Evolutionary conservation across 139 green algal species (phyloP), one percentile per base, ranked within the genome.

Genomic region (Chlamydomonas sp.): DNA sequence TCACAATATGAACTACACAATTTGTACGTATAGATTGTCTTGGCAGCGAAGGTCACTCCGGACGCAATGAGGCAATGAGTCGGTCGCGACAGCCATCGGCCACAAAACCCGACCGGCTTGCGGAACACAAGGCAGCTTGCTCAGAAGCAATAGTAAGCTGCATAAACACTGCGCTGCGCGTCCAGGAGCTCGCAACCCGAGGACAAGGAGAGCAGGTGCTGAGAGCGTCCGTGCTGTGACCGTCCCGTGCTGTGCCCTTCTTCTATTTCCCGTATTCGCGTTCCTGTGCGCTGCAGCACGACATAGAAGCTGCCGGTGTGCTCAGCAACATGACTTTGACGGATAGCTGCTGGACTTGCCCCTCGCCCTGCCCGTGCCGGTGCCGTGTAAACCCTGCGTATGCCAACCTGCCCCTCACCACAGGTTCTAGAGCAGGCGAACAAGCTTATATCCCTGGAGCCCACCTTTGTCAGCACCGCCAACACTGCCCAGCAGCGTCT

Each of bases 151-250:
- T 86, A 68, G 6, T 58, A 1, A 79, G 81, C 69, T 79, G 69
- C 17, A 49, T 86, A 8, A 71, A 14, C 2, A 79, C 81, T 49
- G 69, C 81, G 17, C 60, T 86, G 0, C 69, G 79, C n/a, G 64
- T 86, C 7, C 81, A 69, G 14, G 81, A 86, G 12, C 81, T 86
- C 6, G 17, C 79, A 0, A n/a, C 20, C 20, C 69, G 64, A 20
- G 81, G 71, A 16, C 81, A 86, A 63, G 81, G 81, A 60, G 63
- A 69, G 1, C 17, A 74, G 81, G 81, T 79, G 31, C 31, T 49
- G 31, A 49, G 31, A 49, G 31, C 31, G 31, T 49, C 31, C 31
- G 31, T 49, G 31, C 31, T 49, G 31, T 49, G 31, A 49, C 31
- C 31, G 31, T 49, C 31, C 31, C 31, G 31, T 49, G 31, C 31